Evolutionary conservation across 2,329 filamentous ascomycete species (phyloP), one percentile per base, ranked within the genome.

Genomic region (Boeremia exigua): DNA sequence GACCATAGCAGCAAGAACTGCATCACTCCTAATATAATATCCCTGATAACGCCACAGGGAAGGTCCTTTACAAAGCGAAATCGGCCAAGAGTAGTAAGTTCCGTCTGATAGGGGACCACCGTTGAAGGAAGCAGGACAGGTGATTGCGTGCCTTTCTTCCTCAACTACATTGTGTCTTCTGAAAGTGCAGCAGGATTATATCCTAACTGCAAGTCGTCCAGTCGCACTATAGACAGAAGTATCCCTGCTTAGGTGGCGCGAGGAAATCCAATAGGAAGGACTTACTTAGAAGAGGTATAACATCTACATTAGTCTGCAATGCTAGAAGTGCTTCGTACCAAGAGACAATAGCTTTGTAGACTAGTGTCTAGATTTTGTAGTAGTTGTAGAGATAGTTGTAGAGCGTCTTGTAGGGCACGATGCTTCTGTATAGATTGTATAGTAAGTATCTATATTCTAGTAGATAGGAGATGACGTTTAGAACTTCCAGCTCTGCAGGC

Each of bases 361-460:
- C 9, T 10, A 19, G 11, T 14, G 15, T 1, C n/a, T n/a, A 14
- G 15, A 28, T 48, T 29, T 48, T 37, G 17, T 48, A 15, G 23
- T 48, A 29, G 33, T 38, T 1, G 33, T 19, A 14, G 23, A 48
- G 37, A 27, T 48, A 15, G 29, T 40, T 2, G 19, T 33, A 39
- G 34, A 48, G 37, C 34, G 46, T 48, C 46, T 48, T 48, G 7
- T 39, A 48, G 27, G 36, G 46, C 19, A 48, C 27, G 14, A 48
- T 14, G 27, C 46, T 48, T 27, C 27, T 48, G 27, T 28, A 48
- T 32, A 15, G 28, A 10, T 23, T 48, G 36, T 36, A 48, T 15
- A 48, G 32, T 36, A 49, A 14, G 46, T 49, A 36, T 2, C 36
- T 15, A 40, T 39, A 30, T n/a, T 44, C 42, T 44, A n/a, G 29